Percentiles rank a stretch among this genome's conserved stretches.
These are phyloP conservation scores for Cicer yamashitae DNA, from an alignment of 306 rosid genomes.

Conservation along the genomic window DNA sequence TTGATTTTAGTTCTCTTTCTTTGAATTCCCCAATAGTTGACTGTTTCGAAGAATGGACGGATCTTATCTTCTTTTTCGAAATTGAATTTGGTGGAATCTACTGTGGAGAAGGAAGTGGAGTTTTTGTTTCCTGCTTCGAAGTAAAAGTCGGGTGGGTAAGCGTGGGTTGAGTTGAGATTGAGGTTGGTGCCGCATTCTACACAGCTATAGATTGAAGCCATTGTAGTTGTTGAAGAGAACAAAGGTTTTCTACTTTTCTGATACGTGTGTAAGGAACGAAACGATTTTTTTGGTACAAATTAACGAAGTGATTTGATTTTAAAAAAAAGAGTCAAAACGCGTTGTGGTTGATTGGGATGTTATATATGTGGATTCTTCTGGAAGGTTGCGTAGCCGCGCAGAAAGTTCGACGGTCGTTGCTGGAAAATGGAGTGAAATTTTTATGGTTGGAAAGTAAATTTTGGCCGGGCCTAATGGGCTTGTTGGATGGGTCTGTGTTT, in stretches of 20 bases:
- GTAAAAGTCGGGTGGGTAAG: slow-evolving; percentile 70
- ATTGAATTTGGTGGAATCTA: slow-evolving; percentile 69
- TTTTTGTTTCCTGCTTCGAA: slow-evolving; percentile 93
- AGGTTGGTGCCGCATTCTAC: slow-evolving; percentile 69
- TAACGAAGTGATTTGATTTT: neutral
- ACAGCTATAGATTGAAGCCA: slow-evolving; percentile 78
- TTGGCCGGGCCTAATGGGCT: too few relatives aligned
- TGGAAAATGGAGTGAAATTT: neutral
- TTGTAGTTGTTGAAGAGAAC: slow-evolving; percentile 22
- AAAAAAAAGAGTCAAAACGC: neutral
- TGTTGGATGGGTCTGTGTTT: too few relatives aligned
- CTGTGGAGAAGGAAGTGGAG: slow-evolving; percentile 69
- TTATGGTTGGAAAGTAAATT: too few relatives aligned
- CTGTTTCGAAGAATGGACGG: slow-evolving; percentile 79
- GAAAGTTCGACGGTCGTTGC: neutral
- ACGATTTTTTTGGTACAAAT: too few relatives aligned
- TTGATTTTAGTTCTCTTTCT: slow-evolving; percentile 83
- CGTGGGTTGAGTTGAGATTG: slow-evolving; percentile 55
- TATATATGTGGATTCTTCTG: neutral
- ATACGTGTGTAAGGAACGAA: too few relatives aligned
- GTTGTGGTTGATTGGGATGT: neutral
- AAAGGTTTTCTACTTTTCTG: neutral
- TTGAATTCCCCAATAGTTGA: slow-evolving; percentile 91
- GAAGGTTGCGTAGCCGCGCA: neutral
- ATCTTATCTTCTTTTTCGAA: slow-evolving; percentile 85